Conservation (phyloP, 1,284 basidiomycete genomes). For the Leccinum fallax region DNA sequence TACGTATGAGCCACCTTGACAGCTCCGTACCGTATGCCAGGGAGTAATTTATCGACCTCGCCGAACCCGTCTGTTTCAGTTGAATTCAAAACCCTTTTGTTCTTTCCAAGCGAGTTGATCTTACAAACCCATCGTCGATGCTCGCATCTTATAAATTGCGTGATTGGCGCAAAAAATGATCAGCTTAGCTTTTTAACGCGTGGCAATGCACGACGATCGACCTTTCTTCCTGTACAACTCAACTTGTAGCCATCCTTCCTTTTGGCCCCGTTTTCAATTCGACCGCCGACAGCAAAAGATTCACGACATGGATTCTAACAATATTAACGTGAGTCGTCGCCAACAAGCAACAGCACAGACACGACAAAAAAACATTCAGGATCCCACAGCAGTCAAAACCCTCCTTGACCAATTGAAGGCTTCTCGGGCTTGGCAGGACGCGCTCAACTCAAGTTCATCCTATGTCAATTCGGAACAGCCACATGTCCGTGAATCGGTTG, state of each 20-base stretch:
- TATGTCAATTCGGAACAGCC: neutral
- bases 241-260: neutral
- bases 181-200: neutral
- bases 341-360: neutral
- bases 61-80: neutral
- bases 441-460: slow-evolving; percentile 32
- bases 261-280: neutral
- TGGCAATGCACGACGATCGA: neutral
- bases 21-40: neutral
- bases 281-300: neutral
- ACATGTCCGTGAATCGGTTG: slow-evolving; percentile 6
- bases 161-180: neutral
- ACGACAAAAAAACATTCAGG: slow-evolving; percentile 29
- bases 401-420: slow-evolving; percentile 63
- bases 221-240: neutral
- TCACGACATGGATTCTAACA: slow-evolving; percentile 39
- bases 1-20: neutral
- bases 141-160: neutral
- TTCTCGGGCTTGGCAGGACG: slow-evolving; percentile 67
- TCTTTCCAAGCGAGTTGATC: neutral
- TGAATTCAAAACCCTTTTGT: slow-evolving; percentile 1
- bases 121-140: neutral
- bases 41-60: neutral
- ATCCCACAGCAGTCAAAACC: slow-evolving; percentile 62
- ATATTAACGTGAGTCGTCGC: slow-evolving; percentile 46